Evolutionary conservation across 371 early-diverging fungal genomes (phyloP).

Genomic region (Syncephalastrum monosporum): DNA sequence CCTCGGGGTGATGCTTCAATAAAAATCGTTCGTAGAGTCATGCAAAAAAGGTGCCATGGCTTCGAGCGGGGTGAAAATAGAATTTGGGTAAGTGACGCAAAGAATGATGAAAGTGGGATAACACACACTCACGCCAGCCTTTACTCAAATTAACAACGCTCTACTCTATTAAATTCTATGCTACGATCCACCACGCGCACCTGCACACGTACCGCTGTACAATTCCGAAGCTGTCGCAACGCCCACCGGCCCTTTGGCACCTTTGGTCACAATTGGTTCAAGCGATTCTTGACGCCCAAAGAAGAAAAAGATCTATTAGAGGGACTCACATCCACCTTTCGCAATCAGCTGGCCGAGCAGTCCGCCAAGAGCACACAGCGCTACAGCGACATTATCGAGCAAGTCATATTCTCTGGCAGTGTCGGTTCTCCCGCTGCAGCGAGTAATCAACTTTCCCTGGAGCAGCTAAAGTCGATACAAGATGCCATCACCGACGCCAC

Average conservation of each 20-base stretch:
- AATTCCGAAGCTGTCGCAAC: too few species aligned
- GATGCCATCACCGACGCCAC: constrained; percentile 28
- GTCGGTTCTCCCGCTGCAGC: constrained; percentile 4
- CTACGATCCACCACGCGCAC: too few species aligned
- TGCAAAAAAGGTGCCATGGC: too few species aligned
- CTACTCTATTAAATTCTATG: too few species aligned
- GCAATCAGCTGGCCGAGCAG: constrained; percentile 33
- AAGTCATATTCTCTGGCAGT: constrained; percentile 24
- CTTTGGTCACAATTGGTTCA: constrained; percentile 24
- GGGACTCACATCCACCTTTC: constrained; percentile 42
- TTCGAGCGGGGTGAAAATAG: too few species aligned
- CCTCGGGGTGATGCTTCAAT: too few species aligned
- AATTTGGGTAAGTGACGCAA: too few species aligned
- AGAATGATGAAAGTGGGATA: too few species aligned
- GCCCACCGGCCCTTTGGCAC: constrained; percentile 3
- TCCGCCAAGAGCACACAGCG: constrained; percentile 25
- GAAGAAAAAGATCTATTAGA: constrained; percentile 44
- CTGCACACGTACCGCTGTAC: too few species aligned
- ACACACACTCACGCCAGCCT: too few species aligned
- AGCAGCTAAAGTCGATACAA: constrained; percentile 22
- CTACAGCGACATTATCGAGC: constrained; percentile 45
- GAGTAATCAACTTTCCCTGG: constrained; percentile 13
- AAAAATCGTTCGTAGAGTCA: too few species aligned
- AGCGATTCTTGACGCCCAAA: constrained; percentile 36
- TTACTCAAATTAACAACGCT: too few species aligned